Percentiles rank a stretch among this genome's conserved stretches.
Evolutionary conservation across 192 early-diverging fungal species (phyloP).

Genomic region (Entophlyctis helioformis): DNA sequence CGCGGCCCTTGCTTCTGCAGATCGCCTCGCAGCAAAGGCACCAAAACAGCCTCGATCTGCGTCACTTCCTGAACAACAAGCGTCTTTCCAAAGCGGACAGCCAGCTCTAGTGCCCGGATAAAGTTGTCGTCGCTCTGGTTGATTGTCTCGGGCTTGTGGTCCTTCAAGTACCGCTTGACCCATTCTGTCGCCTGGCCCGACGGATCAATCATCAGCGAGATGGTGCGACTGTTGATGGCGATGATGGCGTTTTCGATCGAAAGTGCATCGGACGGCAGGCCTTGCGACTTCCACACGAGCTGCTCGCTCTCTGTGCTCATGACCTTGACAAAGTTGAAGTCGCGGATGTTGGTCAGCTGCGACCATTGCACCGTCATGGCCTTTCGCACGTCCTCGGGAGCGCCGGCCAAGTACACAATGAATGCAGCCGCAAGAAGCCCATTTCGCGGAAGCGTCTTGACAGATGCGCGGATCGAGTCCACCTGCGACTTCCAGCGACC

Average conservation of each 20-base stretch:
- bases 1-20: slow-evolving; percentile 37
- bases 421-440: slow-evolving; percentile 33
- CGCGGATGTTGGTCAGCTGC: slow-evolving; percentile 4
- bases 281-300: slow-evolving; percentile 38
- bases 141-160: slow-evolving; percentile 39
- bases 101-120: slow-evolving; percentile 34
- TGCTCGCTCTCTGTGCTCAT: slow-evolving; percentile 50
- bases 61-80: slow-evolving; percentile 40
- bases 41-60: slow-evolving; percentile 34
- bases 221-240: slow-evolving; percentile 14
- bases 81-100: slow-evolving; percentile 48
- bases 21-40: slow-evolving; percentile 33
- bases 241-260: slow-evolving; percentile 46
- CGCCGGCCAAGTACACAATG: slow-evolving; percentile 32
- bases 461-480: slow-evolving; percentile 20
- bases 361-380: slow-evolving; percentile 23
- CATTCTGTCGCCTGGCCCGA: slow-evolving; percentile 32
- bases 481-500: slow-evolving; percentile 34
- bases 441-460: slow-evolving; percentile 24
- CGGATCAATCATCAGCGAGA: slow-evolving; percentile 41
- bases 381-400: slow-evolving; percentile 30
- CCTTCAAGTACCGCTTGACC: slow-evolving; percentile 33
- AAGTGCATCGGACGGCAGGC: slow-evolving; percentile 38
- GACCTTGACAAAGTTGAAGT: slow-evolving; percentile 24
- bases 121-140: slow-evolving; percentile 44